These are phyloP conservation scores for Colletotrichum cordylinicola DNA, from an alignment of 2,329 filamentous ascomycete species.

Conservation along the genomic window DNA sequence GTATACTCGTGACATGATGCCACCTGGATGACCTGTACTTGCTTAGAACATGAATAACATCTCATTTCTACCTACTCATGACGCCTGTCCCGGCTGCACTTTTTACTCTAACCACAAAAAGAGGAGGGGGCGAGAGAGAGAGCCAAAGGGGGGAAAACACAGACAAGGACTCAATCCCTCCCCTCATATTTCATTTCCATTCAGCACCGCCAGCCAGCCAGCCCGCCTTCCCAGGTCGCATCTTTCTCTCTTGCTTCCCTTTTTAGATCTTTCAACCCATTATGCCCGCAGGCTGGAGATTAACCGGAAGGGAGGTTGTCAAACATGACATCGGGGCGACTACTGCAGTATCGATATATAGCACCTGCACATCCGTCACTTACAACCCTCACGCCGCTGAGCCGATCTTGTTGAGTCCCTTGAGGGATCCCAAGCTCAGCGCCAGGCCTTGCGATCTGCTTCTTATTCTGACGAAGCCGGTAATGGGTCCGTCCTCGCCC, in stretches of 20 bases:
- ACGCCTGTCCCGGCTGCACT: slow-evolving; percentile 23
- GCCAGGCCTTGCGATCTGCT: slow-evolving; percentile 96
- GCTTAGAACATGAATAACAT: slow-evolving; percentile 17
- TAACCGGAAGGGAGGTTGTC: neutral
- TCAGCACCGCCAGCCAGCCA: neutral
- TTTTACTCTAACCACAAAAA: slow-evolving; percentile 20
- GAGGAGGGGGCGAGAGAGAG: neutral
- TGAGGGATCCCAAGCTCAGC: slow-evolving; percentile 90
- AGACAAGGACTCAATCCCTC: neutral
- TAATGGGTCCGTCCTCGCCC: slow-evolving; percentile 92
- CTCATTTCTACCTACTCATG: slow-evolving; percentile 24
- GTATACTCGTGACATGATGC: neutral
- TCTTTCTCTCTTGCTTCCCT: neutral
- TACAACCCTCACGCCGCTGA: slow-evolving; percentile 36
- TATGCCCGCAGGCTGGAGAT: neutral
- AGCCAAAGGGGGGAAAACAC: neutral
- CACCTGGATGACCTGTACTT: neutral
- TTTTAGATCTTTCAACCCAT: neutral
- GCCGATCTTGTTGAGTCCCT: slow-evolving; percentile 87
- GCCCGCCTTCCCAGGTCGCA: neutral
- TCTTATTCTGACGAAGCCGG: slow-evolving; percentile 96
- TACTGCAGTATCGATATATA: slow-evolving; percentile 12
- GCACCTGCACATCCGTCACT: neutral
- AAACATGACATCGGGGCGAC: neutral
- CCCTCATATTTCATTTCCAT: slow-evolving; percentile 4